phyloP scores from a whole-genome alignment of 2,329 filamentous ascomycete species.

The Pyricularia pennisetigena region DNA sequence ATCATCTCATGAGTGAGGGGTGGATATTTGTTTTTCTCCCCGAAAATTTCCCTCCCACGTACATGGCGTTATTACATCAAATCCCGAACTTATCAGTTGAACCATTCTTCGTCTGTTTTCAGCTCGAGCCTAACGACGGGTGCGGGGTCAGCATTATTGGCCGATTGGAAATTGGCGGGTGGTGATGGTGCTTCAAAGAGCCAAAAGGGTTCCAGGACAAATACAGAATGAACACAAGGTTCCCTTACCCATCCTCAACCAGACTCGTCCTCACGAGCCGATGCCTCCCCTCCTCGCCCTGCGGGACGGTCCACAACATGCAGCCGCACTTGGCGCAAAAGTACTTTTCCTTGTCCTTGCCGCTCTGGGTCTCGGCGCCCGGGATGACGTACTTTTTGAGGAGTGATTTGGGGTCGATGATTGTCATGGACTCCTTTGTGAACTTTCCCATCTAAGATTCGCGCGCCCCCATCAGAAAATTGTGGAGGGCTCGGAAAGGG shows the following conservation, averaged over 20 bases:
- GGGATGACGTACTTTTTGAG: slow-evolving; percentile 12
- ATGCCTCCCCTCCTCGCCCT: slow-evolving; percentile 10
- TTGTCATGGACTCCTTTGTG: slow-evolving; percentile 10
- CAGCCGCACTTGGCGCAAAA: slow-evolving; percentile 14
- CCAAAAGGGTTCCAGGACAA: neutral
- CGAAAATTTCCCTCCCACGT: neutral
- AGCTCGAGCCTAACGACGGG: neutral
- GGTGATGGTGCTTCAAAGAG: neutral
- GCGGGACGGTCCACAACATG: slow-evolving; percentile 12
- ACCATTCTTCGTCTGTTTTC: neutral
- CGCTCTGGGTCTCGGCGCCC: slow-evolving; percentile 10
- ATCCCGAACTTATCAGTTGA: neutral
- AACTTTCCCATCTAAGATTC: slow-evolving; percentile 10
- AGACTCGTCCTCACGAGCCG: slow-evolving; percentile 12
- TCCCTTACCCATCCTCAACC: slow-evolving; percentile 10
- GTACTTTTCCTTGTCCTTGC: slow-evolving; percentile 13
- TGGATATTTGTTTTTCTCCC: neutral
- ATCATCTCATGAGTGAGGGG: too few relatives aligned
- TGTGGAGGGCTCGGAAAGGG: neutral
- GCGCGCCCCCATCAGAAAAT: neutral
- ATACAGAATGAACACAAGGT: neutral
- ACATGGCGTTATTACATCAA: neutral
- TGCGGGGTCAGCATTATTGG: neutral
- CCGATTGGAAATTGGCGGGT: neutral
- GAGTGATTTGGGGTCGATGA: slow-evolving; percentile 9